Conservation (phyloP, 2,329 filamentous ascomycete species). For the Penicillium palitans region DNA sequence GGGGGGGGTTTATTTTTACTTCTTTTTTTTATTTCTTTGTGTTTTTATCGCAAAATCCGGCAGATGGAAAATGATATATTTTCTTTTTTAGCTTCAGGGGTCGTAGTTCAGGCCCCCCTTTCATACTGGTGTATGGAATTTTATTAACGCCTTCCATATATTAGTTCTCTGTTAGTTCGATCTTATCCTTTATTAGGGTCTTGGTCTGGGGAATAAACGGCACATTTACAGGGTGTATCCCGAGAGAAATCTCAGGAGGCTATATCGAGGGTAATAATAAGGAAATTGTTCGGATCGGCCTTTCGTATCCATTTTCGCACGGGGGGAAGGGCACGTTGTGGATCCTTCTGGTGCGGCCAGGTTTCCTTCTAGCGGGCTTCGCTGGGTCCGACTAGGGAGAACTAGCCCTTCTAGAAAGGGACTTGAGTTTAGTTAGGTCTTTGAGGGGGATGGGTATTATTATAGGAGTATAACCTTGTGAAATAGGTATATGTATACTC, state of each 20-base stretch:
- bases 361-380: conserved; percentile 34
- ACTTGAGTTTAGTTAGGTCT: neutral
- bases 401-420: conserved; percentile 14
- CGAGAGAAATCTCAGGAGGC: conserved; percentile 4
- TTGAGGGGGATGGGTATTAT: neutral
- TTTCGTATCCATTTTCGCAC: conserved; percentile 32
- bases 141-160: neutral
- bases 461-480: neutral
- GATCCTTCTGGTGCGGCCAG: conserved; percentile 39
- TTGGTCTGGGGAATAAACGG: neutral
- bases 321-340: conserved; percentile 37
- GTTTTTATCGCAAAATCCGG: neutral
- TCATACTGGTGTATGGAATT: conserved; percentile 11
- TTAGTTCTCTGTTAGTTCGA: neutral
- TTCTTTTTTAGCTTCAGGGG: conserved; percentile 9
- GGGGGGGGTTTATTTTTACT: neutral
- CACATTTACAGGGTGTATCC: conserved; percentile 4
- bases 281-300: conserved; percentile 33
- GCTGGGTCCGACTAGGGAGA: conserved; percentile 25
- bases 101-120: conserved; percentile 10
- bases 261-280: neutral
- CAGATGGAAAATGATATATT: neutral
- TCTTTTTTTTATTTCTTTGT: neutral
- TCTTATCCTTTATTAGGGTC: neutral
- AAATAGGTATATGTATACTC: neutral